These are phyloP conservation scores for Alisma plantagoaquatica DNA, from an alignment of 106 monocot genomes.

Conservation along the genomic window DNA sequence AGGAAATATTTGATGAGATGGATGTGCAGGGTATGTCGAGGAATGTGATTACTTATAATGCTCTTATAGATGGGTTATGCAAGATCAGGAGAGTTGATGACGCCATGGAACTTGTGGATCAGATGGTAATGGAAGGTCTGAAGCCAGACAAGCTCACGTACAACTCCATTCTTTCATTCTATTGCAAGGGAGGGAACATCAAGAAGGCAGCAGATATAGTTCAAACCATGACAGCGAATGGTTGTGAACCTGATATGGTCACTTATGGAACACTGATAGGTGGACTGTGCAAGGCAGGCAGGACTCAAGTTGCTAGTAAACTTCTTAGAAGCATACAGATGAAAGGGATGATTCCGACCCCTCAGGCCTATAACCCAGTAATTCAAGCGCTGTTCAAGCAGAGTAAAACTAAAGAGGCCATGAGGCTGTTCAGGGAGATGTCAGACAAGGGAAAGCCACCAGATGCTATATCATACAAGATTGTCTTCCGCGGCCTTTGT, in stretches of 20 bases:
- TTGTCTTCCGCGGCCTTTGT: constrained; percentile 76
- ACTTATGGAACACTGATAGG: constrained; percentile 69
- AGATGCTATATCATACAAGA: constrained; percentile 73
- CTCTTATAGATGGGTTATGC: constrained; percentile 69
- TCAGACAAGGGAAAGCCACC: constrained; percentile 43
- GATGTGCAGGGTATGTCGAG: constrained; percentile 61
- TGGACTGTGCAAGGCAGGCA: constrained; percentile 55
- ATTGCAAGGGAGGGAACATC: constrained; percentile 61
- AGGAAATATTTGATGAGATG: constrained; percentile 86
- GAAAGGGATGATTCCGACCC: constrained; percentile 73
- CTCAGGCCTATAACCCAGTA: constrained; percentile 85
- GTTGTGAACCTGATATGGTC: constrained; percentile 58
- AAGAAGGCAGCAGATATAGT: constrained; percentile 68
- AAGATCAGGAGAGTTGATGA: constrained; percentile 67
- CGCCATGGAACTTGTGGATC: constrained; percentile 70
- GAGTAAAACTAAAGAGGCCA: constrained; percentile 57
- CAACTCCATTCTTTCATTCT: constrained; percentile 58
- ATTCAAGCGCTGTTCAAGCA: constrained; percentile 83
- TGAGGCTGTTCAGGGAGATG: constrained; percentile 91
- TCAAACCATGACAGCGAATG: constrained; percentile 82
- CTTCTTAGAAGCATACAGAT: constrained; percentile 55
- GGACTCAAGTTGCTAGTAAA: constrained; percentile 50
- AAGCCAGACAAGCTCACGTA: constrained; percentile 78
- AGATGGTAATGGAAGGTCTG: constrained; percentile 70
- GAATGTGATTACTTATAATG: constrained; percentile 70